Evolutionary conservation across 1,284 basidiomycete genomes (phyloP), one percentile per base, ranked within the genome.

Genomic region (Somion occarium): DNA sequence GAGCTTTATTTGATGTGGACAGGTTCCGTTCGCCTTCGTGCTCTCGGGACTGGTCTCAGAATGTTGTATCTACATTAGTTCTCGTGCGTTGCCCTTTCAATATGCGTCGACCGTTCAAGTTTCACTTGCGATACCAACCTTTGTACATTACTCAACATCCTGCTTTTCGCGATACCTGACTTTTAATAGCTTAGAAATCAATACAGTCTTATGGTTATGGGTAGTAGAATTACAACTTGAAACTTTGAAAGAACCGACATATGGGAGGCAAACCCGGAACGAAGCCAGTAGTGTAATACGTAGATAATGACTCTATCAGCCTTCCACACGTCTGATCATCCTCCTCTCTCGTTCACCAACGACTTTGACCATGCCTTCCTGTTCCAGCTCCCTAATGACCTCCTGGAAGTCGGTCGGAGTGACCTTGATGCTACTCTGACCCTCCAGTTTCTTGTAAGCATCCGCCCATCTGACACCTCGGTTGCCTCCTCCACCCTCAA

Each of bases 311-410:
- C 38, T 19, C 61, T 52, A 69, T 11, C 63, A 64, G 11, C 66
- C 66, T 23, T 70, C 71, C 5, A 75, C 66, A 41, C 71, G 60
- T 60, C 85, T 78, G 64, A 96, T 92, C 61, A 81, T 85, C 64
- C 92, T 80, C 70, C 77, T 83, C 43, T 96, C 93, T 51, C 90
- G 76, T 64, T 95, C 92, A 1, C 93, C 93, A 18, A 91, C 77
- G 15, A 95, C 85, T 66, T 86, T 93, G 52, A 94, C 71, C 34
- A 86, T 49, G 0, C 93, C 92, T 68, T 97, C 93, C 51, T 82
- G 85, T 73, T 90, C 84, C 58, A 97, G 68, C 13, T 73, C 76
- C 63, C 80, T 85, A 54, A 96, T 76, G 23, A 93, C 88, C 69
- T 94, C 91, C 30, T 76, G 69, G 66, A 98, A 93, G 66, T 96